Evolutionary conservation across 768 basidiomycete genomes (phyloP).

Genomic region (Leccinum uliginosum): DNA sequence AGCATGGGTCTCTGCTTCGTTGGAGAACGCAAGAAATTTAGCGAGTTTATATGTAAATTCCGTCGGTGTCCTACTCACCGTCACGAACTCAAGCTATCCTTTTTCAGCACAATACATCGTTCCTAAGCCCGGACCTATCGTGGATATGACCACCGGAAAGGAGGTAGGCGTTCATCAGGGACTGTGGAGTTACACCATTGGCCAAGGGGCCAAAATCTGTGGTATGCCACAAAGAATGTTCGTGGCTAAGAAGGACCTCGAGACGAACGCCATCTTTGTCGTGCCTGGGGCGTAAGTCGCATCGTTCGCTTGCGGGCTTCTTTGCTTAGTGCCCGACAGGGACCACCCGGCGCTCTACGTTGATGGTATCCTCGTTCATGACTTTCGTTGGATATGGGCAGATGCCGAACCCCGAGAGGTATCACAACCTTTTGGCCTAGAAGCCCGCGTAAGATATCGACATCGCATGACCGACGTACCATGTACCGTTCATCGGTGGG

Average conservation of each 20-base stretch:
- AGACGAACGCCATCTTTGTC: slow-evolving; percentile 64
- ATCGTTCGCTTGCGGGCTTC: neutral
- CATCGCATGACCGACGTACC: slow-evolving; percentile 57
- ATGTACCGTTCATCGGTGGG: slow-evolving; percentile 52
- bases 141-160: slow-evolving; percentile 52
- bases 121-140: slow-evolving; percentile 64
- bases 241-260: slow-evolving; percentile 66
- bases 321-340: slow-evolving; percentile 30
- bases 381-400: slow-evolving; percentile 79
- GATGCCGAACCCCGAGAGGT: slow-evolving; percentile 49
- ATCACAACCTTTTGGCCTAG: slow-evolving; percentile 40
- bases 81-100: neutral
- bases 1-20: slow-evolving; percentile 97
- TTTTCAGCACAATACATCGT: slow-evolving; percentile 69
- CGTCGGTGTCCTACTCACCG: neutral
- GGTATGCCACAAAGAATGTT: slow-evolving; percentile 64
- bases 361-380: slow-evolving; percentile 33
- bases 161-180: slow-evolving; percentile 63
- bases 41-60: slow-evolving; percentile 63
- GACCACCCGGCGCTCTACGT: slow-evolving; percentile 57
- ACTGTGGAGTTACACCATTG: slow-evolving; percentile 82
- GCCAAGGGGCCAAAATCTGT: slow-evolving; percentile 66
- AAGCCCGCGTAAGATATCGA: slow-evolving; percentile 57
- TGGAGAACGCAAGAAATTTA: slow-evolving; percentile 71
- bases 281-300: slow-evolving; percentile 63